phyloP scores from a whole-genome alignment of 768 basidiomycete species.

The Boletus sp. region DNA sequence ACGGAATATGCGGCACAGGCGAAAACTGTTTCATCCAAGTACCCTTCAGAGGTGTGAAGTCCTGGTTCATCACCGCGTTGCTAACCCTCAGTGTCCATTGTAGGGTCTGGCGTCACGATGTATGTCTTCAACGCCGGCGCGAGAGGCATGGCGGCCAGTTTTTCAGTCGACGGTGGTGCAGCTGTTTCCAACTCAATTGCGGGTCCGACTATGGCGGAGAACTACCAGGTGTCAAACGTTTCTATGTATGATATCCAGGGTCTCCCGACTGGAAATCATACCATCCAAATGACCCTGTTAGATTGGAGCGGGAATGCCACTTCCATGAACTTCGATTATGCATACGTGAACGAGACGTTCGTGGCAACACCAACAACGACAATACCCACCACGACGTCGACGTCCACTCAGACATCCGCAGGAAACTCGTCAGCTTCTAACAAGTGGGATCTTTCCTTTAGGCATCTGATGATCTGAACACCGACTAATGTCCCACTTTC shows the following conservation, averaged over 20 bases:
- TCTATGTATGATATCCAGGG: constrained; percentile 18
- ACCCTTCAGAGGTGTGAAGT: constrained; percentile 20
- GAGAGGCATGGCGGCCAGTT: constrained; percentile 22
- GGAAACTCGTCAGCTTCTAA: not conserved
- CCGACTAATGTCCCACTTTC: not conserved
- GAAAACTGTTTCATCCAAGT: constrained; percentile 19
- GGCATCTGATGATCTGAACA: not conserved
- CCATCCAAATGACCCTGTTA: constrained; percentile 21
- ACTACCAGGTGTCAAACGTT: constrained; percentile 22
- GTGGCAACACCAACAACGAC: constrained; percentile 7
- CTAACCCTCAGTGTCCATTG: not conserved
- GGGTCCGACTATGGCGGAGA: constrained; percentile 5
- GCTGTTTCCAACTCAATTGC: constrained; percentile 1
- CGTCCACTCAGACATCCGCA: not conserved
- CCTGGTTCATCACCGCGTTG: not conserved
- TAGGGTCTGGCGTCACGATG: constrained; percentile 28
- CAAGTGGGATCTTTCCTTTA: constrained; percentile 6
- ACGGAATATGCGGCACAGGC: constrained; percentile 8
- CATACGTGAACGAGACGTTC: constrained; percentile 22
- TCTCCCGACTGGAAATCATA: constrained; percentile 17
- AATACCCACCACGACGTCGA: not conserved
- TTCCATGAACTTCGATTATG: constrained; percentile 30
- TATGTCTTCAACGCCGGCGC: constrained; percentile 24
- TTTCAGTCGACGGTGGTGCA: constrained; percentile 16
- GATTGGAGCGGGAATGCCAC: constrained; percentile 16